Conservation (phyloP, 768 basidiomycete species). For the Macrolepiota fuliginosa region DNA sequence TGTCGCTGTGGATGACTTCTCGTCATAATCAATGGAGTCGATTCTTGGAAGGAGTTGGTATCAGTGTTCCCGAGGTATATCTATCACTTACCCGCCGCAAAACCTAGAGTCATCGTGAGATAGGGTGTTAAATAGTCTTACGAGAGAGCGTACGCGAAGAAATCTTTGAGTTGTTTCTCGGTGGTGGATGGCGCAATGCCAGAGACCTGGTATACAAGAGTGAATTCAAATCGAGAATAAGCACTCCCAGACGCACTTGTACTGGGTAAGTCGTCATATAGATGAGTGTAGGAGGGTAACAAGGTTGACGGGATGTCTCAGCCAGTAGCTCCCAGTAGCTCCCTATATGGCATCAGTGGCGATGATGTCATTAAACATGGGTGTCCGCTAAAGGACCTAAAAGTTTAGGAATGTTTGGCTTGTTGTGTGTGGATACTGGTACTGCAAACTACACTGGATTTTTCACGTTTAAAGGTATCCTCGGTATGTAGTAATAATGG, state of each 20-base stretch:
- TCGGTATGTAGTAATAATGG: too few species aligned
- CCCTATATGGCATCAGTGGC: background rate
- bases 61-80: background rate
- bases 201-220: constrained; percentile 52
- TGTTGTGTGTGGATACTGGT: too few species aligned
- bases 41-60: constrained; percentile 45
- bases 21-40: constrained; percentile 52
- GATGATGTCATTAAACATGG: constrained; percentile 1
- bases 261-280: constrained; percentile 44
- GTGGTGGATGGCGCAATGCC: constrained; percentile 66
- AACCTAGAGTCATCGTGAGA: constrained; percentile 47
- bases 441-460: too few species aligned
- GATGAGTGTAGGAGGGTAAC: constrained; percentile 21
- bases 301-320: constrained; percentile 17
- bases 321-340: background rate
- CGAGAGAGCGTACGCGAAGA: constrained; percentile 65
- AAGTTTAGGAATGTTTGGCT: too few species aligned
- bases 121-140: constrained; percentile 6
- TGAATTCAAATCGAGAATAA: background rate
- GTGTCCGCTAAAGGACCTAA: too few species aligned
- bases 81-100: constrained; percentile 70
- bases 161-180: constrained; percentile 68
- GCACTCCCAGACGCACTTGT: constrained; percentile 31
- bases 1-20: constrained; percentile 44
- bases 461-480: too few species aligned